Base-by-base conservation (phyloP, 2,329 filamentous ascomycete genomes). In the Arthrinium phaeospermum region DNA sequence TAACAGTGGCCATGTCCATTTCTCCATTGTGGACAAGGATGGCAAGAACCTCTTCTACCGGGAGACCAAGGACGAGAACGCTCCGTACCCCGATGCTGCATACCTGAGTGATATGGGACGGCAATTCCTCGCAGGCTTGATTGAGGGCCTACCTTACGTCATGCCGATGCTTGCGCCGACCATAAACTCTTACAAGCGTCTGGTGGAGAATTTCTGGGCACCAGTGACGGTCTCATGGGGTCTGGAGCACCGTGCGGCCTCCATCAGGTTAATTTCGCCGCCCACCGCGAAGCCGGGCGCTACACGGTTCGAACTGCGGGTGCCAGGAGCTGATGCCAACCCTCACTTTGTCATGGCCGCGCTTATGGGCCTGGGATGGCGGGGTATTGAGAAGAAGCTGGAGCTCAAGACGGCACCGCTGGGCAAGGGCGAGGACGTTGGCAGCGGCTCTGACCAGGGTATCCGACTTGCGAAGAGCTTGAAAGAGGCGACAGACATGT, bases 191-290 rank as follows among this genome's bases (percentile, higher is more conserved):
- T 99, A 99, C 87, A 99, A 99, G 85, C 92, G 96, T 4, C 89
- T 99, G 0, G 96, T 99, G 2, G 96, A 99, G 86, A 98, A 98
- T 84, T 98, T 98, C 84, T 99, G 96, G 96, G 96, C 96, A 0
- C 96, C 96, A 0, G 96, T 99, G 7, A 98, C 96, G 0, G 96
- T 98, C 0, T 98, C 94, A 0, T 99, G 96, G 96, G 96, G 96
- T 0, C 85, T 98, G 6, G 96, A 98, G 83, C 96, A 99, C 81
- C 94, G 96, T 74, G 95, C 95, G 6, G 96, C 96, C 0, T 97
- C 94, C 0, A 93, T 99, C 75, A 90, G 96, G 24, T 84, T 99
- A 46, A 98, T 99, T 76, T 91, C 94, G 0, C 96, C 96, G 16
- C 96, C 96, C 0, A 96, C 94, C 0, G 89, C 93, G 46, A 96